Percentiles rank a stretch among this genome's conserved stretches.
Conservation (phyloP, 2,329 filamentous ascomycete species). For the Hymenoscyphus scutula region DNA sequence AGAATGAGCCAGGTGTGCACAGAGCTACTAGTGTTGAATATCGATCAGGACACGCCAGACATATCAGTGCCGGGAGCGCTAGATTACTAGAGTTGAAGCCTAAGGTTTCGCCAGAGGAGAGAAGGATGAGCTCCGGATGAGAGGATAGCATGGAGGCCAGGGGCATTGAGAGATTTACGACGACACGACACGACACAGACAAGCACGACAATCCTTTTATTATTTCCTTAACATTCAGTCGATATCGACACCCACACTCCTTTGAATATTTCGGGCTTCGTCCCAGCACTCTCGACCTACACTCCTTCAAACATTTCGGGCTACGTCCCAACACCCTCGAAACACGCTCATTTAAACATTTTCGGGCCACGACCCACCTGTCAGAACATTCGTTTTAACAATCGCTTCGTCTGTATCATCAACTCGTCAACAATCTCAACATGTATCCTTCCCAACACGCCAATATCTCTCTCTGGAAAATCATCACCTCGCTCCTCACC, state of each 20-base stretch:
- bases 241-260: slow-evolving; percentile 33
- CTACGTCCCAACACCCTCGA: slow-evolving; percentile 21
- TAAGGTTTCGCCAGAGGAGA: slow-evolving; percentile 51
- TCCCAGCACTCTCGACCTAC: slow-evolving; percentile 23
- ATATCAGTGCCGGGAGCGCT: slow-evolving; percentile 76
- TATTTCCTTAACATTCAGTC: slow-evolving; percentile 31
- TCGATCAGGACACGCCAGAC: slow-evolving; percentile 62
- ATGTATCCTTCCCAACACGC: slow-evolving; percentile 6
- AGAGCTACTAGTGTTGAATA: slow-evolving; percentile 68
- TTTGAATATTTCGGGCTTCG: slow-evolving; percentile 30
- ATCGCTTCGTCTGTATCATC: slow-evolving; percentile 25
- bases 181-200: slow-evolving; percentile 26
- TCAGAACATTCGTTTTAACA: slow-evolving; percentile 19
- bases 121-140: slow-evolving; percentile 37
- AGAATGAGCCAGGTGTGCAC: slow-evolving; percentile 42
- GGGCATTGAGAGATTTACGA: slow-evolving; percentile 17
- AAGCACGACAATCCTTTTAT: slow-evolving; percentile 36
- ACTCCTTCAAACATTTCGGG: slow-evolving; percentile 34
- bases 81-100: slow-evolving; percentile 67
- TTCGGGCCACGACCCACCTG: slow-evolving; percentile 15
- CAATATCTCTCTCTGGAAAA: not conserved
- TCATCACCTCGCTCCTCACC: not conserved
- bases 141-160: slow-evolving; percentile 11
- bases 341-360: slow-evolving; percentile 35
- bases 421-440: slow-evolving; percentile 2